Evolutionary conservation across 2,329 filamentous ascomycete genomes (phyloP).

Genomic region (Botrytis fragariae): DNA sequence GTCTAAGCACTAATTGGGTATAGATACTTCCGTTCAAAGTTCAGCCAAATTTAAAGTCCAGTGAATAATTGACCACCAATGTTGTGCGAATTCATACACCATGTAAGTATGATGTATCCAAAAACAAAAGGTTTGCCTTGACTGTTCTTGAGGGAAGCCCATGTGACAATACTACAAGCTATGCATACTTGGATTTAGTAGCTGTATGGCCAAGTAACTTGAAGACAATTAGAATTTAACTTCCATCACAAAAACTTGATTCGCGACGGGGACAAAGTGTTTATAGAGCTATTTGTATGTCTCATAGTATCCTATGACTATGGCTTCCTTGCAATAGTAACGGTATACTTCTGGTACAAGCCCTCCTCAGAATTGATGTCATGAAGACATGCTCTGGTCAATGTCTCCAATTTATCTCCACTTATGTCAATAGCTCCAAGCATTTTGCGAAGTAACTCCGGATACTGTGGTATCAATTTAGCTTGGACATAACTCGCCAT

Average conservation of each 20-base stretch:
- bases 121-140: background rate
- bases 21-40: background rate
- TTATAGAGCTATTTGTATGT: background rate
- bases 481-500: conserved; percentile 19
- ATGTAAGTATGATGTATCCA: background rate
- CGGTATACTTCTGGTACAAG: conserved; percentile 16
- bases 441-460: conserved; percentile 11
- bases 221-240: background rate
- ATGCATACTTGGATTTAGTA: background rate
- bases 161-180: background rate
- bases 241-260: too few species aligned
- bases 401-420: conserved; percentile 5
- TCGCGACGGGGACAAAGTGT: background rate
- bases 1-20: background rate
- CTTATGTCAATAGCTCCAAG: conserved; percentile 1
- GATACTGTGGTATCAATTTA: conserved; percentile 18
- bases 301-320: background rate
- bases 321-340: conserved; percentile 16
- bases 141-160: background rate
- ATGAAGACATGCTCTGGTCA: conserved; percentile 15
- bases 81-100: background rate
- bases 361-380: conserved; percentile 13
- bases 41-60: background rate
- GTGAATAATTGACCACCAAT: background rate
- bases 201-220: background rate